Conservation (phyloP, 176 grass and related monocot genomes). For the Raddia distichophylla region DNA sequence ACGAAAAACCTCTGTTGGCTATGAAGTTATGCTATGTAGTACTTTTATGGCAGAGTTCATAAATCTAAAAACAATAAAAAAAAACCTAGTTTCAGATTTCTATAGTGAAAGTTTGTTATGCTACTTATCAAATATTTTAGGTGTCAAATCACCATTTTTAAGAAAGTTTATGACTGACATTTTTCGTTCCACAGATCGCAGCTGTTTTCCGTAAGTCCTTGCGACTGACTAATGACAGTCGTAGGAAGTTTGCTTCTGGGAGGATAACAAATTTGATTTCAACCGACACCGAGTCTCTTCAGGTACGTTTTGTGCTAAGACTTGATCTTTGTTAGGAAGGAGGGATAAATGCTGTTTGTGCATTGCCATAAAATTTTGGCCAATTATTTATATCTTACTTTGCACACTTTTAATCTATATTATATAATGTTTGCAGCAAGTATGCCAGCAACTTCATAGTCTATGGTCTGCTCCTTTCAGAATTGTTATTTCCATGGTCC, state of each 20-base stretch:
- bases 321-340: constrained; percentile 23
- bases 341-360: background rate
- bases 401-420: constrained; percentile 32
- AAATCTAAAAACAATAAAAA: background rate
- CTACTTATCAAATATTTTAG: constrained; percentile 10
- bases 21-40: background rate
- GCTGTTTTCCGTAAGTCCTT: constrained; percentile 96
- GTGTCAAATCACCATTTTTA: background rate
- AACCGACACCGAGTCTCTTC: constrained; percentile 93
- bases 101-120: background rate
- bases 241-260: constrained; percentile 84
- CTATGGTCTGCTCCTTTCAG: constrained; percentile 99
- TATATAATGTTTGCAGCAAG: constrained; percentile 71
- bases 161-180: background rate
- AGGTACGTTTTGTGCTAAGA: constrained; percentile 54
- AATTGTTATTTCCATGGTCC: constrained; percentile 77
- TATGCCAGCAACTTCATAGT: constrained; percentile 95
- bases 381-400: constrained; percentile 23
- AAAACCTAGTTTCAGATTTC: background rate
- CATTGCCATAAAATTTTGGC: background rate
- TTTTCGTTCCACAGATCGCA: constrained; percentile 67
- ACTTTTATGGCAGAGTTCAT: background rate
- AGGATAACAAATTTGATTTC: constrained; percentile 99
- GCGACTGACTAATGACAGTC: constrained; percentile 84
- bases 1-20: background rate